Evolutionary conservation across 176 grass and related monocot genomes (phyloP), one percentile per base, ranked within the genome.

Genomic region (Leersia perrieri): DNA sequence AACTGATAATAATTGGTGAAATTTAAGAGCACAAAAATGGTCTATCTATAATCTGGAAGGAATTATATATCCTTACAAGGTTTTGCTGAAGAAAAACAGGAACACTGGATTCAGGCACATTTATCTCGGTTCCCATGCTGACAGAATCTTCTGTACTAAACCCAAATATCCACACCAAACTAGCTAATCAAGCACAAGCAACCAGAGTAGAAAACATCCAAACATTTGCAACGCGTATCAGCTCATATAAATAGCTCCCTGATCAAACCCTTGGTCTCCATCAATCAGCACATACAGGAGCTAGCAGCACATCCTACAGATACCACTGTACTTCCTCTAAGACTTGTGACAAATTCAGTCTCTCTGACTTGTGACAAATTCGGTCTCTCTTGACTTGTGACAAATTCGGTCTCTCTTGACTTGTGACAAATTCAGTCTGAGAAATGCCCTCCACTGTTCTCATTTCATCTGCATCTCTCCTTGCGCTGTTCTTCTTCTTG

Each of bases 81-180:
- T 42, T 29, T 57, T 25, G 5, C 53, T 18, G 33, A 23, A 28
- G 57, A 13, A 63, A 12, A 18, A 81, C 29, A 34, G 30, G 15
- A 45, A 45, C 42, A 26, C 38, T 6, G 23, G 16, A 33, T 41
- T 84, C 35, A 18, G 66, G 73, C 47, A 81, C 79, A 71, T 72
- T 72, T 66, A 76, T 32, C 10, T 75, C 47, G 23, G 33, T 20
- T 75, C 32, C 16, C 31, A 57, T 32, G 62, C 72, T 36, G 16
- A 44, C 6, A 84, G 38, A 84, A 84, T 77, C 63, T 84, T 84
- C 13, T 61, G 38, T 61, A 30, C 38, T 71, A 62, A 20, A 20
- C 14, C 63, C 66, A 79, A 79, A 64, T 27, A 79, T 85, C 39
- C 53, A 22, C 51, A 34, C 74, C 75, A 72, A 72, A 74, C 75